Percentiles rank a stretch among this genome's conserved stretches.
phyloP scores from a whole-genome alignment of 2,329 filamentous ascomycete species.

The Aspergillus floridensis region DNA sequence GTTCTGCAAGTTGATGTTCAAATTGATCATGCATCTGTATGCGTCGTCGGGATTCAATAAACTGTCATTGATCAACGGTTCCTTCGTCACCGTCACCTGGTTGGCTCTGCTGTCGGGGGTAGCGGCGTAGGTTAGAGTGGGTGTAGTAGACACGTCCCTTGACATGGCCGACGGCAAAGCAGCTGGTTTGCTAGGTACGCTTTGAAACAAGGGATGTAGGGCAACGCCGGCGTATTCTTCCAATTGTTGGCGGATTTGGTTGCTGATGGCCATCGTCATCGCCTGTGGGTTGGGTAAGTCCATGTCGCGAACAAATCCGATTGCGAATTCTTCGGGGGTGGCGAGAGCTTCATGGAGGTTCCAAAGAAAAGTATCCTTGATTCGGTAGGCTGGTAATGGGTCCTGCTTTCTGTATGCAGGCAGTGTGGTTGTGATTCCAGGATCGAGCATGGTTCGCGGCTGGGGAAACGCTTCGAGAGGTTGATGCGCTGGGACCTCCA shows the following conservation, averaged over 20 bases:
- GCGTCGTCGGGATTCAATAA: constrained; percentile 88
- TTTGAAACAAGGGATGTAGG: constrained; percentile 85
- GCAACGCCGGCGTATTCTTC: constrained; percentile 96
- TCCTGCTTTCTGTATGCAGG: constrained; percentile 80
- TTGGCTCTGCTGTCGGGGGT: constrained; percentile 57
- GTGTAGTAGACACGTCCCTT: constrained; percentile 55
- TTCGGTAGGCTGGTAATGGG: constrained; percentile 74
- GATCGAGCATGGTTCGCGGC: constrained; percentile 42
- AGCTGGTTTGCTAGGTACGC: constrained; percentile 28
- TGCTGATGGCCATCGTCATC: constrained; percentile 78
- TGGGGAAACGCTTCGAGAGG: constrained; percentile 48
- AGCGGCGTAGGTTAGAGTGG: constrained; percentile 48
- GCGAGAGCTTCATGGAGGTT: constrained; percentile 92
- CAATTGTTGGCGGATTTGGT: constrained; percentile 89
- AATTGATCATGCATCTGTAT: constrained; percentile 85
- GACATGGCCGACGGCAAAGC: constrained; percentile 41
- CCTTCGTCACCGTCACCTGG: constrained; percentile 33
- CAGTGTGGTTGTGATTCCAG: constrained; percentile 60
- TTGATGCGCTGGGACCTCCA: constrained; percentile 75
- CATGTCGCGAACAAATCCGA: constrained; percentile 83
- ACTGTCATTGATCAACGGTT: constrained; percentile 59
- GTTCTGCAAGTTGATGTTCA: constrained; percentile 89
- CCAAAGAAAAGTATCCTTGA: constrained; percentile 97
- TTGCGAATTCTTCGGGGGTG: constrained; percentile 95
- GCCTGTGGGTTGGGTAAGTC: constrained; percentile 75